Base-by-base conservation (phyloP, 2,329 filamentous ascomycete genomes). In the Colletotrichum musae region DNA sequence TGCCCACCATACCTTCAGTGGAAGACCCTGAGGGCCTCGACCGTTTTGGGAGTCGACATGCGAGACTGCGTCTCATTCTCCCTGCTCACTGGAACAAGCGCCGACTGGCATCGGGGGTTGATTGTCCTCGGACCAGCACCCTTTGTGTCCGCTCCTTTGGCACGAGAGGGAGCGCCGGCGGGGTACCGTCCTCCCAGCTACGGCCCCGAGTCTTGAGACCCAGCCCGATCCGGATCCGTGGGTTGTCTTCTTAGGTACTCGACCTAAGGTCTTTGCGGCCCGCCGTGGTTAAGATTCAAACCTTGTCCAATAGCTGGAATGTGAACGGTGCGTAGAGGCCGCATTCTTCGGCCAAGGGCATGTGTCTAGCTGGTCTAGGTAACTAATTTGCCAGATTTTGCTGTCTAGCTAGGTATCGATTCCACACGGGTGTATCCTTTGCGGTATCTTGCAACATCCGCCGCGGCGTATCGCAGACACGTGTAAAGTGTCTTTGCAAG, bases 201-300 rank as follows among this genome's bases (percentile, higher is more conserved):
- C 61, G 47, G 41, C 32, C 26, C 28, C 48, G 60, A 21, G 15
- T 18, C 39, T 12, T 16, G 45, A 36, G 41, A 24, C 51, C 28
- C 54, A 54, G 50, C 66, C 61, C n/a, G 54, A 56, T 65, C 54
- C 48, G 66, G 66, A 39, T 18, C 28, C 13, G 28, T 48, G 47
- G 66, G 41, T 24, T 21, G 12, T 21, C 53, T 58, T 21, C 24
- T 39, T 24, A 24, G 21, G 21, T 24, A 5, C 13, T 15, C n/a
- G 21, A 26, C 16, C 45, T 50, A 24, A 48, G 48, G 54, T 53
- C 48, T 53, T 65, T 43, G 41, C 48, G 41, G 50, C 43, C 61
- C 48, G 32, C 36, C 26, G 53, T 53, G 26, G 6, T 32, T 64
- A 12, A 39, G 18, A 54, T n/a, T 43, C 61, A 43, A 50, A 59